Evolutionary conservation across 208 protist genomes (phyloP), one percentile per base, ranked within the genome.

Genomic region (Tetramitus jugosus): DNA sequence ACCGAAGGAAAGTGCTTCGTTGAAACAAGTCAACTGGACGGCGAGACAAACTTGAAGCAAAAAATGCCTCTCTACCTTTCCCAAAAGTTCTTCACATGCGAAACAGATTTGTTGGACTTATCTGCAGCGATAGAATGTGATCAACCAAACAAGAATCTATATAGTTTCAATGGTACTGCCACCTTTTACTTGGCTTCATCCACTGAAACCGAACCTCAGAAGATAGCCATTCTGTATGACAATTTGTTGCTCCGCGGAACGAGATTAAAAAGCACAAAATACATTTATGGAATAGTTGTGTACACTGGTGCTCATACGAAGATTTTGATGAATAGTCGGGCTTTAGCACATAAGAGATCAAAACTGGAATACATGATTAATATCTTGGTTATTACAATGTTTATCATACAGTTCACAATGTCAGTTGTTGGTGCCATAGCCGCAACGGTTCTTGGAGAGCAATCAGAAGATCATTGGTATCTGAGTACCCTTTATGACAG

Each of bases 251-350:
- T 83, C 3, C 0, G 82, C 13, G 82, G 82, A 40, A 43, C 77
- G 17, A 14, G 17, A 10, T 23, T 96, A 20, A 86, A 90, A 53
- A 94, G 94, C 82, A 96, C 93, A 42, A 83, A 92, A 64, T 95
- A 90, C 86, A 87, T 93, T 0, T 81, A 94, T 17, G 88, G 83
- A 17, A 81, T 86, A 1, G 90, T 92, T 2, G 74, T 95, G 14
- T 96, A 94, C 82, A 92, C 90, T 0, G 91, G 93, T 40, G 77
- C 80, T 20, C 74, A 94, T 76, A 94, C 91, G 3, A 96, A 94
- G 82, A 92, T 93, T 83, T 80, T 91, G 75, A 86, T 91, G 7
- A 95, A 94, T 79, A 76, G 91, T n/a, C n/a, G n/a, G n/a, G n/a
- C n/a, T n/a, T n/a, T 77, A 26, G 60, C 78, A 83, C 29, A 81